phyloP scores from a whole-genome alignment of 1,284 basidiomycete genomes.

The Microbotryomycetes sp. region DNA sequence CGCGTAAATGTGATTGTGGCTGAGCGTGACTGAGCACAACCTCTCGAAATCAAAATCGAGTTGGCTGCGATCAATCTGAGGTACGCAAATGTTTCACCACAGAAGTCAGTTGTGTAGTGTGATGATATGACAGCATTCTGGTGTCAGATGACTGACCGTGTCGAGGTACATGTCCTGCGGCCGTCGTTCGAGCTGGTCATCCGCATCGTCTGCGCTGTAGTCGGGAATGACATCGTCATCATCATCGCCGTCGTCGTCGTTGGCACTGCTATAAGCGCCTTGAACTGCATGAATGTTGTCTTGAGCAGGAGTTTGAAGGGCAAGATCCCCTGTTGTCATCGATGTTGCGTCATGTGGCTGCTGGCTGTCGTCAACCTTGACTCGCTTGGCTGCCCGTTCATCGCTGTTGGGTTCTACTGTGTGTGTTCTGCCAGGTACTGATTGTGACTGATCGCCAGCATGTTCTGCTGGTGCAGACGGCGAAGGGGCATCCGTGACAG shows the following conservation, averaged over 20 bases:
- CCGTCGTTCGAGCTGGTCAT: conserved; percentile 43
- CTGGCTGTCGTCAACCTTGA: conserved; percentile 5
- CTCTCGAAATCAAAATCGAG: conserved; percentile 99
- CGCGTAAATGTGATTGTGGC: conserved; percentile 95
- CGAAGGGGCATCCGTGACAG: not conserved
- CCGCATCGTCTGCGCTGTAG: conserved; percentile 37
- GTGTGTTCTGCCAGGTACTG: not conserved
- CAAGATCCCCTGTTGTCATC: too few species aligned
- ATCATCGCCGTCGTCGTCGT: conserved; percentile 32
- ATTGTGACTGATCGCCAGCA: not conserved
- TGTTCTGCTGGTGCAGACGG: not conserved
- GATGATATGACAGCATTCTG: conserved; percentile 14
- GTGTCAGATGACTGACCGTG: conserved; percentile 56
- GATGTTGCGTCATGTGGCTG: too few species aligned
- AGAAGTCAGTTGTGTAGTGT: not conserved
- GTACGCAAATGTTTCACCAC: not conserved
- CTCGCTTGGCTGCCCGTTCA: conserved; percentile 12
- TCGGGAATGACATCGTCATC: conserved; percentile 35
- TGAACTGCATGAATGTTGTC: not conserved
- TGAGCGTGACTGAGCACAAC: conserved; percentile 90
- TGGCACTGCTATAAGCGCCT: not conserved
- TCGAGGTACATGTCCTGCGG: conserved; percentile 83
- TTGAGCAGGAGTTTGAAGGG: not conserved
- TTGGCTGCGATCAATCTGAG: conserved; percentile 72
- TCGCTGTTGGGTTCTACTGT: not conserved